These are phyloP conservation scores for Candida quercuum DNA, from an alignment of 805 yeast genomes.

Conservation along the genomic window DNA sequence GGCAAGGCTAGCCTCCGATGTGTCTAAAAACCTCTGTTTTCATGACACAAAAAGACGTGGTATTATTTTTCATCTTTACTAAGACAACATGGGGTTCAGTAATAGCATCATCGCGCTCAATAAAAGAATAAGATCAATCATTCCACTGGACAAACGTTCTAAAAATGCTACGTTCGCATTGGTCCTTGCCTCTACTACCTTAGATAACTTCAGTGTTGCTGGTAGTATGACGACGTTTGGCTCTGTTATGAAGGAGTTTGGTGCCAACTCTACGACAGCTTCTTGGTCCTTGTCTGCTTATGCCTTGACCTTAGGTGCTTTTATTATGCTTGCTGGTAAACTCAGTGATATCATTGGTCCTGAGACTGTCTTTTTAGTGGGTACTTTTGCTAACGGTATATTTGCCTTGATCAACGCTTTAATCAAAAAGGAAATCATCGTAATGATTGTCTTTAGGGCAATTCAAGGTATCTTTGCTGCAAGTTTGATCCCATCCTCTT, in stretches of 20 bases:
- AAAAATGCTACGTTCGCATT: not conserved
- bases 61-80: no score
- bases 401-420: constrained; percentile 31
- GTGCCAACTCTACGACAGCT: constrained; percentile 14
- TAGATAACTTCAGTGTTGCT: not conserved
- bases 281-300: constrained; percentile 40
- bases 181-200: not conserved
- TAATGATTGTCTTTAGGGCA: constrained; percentile 37
- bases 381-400: constrained; percentile 21
- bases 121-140: not conserved
- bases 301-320: constrained; percentile 39
- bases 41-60: no score
- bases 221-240: not conserved
- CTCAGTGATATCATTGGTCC: constrained; percentile 38
- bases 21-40: no score
- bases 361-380: constrained; percentile 24
- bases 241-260: not conserved
- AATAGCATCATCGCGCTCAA: no score
- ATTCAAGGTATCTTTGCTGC: constrained; percentile 41
- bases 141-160: not conserved
- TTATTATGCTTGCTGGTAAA: constrained; percentile 38
- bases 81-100: no score
- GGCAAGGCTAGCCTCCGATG: no score
- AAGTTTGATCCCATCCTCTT: constrained; percentile 33
- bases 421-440: constrained; percentile 29